Conservation (phyloP, 2,329 filamentous ascomycete species). For the Rutstroemia sydowiana region DNA sequence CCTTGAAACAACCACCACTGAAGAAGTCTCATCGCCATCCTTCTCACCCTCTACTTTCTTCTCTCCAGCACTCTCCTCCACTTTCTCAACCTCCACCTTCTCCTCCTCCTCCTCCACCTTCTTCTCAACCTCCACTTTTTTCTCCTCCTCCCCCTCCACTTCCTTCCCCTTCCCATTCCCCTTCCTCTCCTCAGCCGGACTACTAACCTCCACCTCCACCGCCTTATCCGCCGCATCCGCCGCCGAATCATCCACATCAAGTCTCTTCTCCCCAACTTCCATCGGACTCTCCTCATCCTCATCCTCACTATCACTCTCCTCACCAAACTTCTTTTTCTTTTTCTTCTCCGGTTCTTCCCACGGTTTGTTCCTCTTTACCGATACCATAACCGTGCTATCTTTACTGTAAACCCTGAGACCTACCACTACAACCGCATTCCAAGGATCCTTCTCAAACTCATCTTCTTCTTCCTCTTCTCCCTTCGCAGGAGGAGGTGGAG, state of each 20-base stretch:
- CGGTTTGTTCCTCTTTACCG: conserved; percentile 19
- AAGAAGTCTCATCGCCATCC: neutral
- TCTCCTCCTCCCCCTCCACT: neutral
- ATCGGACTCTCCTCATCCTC: conserved; percentile 4
- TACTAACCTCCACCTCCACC: neutral
- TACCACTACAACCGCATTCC: conserved; percentile 57
- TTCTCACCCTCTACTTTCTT: neutral
- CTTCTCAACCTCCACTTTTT: neutral
- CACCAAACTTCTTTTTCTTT: conserved; percentile 34
- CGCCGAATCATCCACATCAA: conserved; percentile 12
- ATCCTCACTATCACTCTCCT: conserved; percentile 36
- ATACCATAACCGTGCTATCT: conserved; percentile 26
- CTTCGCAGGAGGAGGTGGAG: conserved; percentile 11
- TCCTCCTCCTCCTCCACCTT: neutral
- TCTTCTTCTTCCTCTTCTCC: conserved; percentile 42
- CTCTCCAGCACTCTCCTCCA: neutral
- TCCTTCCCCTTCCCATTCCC: neutral
- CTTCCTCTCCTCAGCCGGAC: neutral
- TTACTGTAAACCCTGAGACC: conserved; percentile 55
- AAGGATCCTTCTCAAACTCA: conserved; percentile 49
- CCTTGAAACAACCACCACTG: too few relatives aligned
- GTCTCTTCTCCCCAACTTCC: conserved; percentile 10
- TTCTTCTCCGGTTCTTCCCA: conserved; percentile 19
- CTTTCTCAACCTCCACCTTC: neutral
- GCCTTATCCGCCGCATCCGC: conserved; percentile 8